Conservation (phyloP, 2,329 filamentous ascomycete genomes). For the Magnaporthiopsis rhizophila region DNA sequence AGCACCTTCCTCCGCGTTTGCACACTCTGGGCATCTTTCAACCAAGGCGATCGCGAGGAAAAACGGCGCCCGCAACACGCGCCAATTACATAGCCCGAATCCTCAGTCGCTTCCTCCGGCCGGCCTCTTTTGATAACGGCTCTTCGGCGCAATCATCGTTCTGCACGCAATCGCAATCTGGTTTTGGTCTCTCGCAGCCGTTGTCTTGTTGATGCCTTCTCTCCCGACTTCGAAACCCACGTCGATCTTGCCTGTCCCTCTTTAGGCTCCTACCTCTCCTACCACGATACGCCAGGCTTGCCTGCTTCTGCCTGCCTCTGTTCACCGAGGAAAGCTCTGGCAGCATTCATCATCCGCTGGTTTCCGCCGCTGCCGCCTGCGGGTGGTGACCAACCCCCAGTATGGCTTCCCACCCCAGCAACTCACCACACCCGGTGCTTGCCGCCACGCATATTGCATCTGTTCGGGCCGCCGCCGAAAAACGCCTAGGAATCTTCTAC, state of each 20-base stretch:
- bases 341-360: not conserved
- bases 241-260: not conserved
- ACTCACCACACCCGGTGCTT: conserved; percentile 1
- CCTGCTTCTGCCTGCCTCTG: not conserved
- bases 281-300: not conserved
- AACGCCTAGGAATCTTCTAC: conserved; percentile 32
- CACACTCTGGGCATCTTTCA: not conserved
- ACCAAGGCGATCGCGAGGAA: not conserved
- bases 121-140: no score
- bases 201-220: not conserved
- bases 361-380: not conserved
- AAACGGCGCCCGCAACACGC: not conserved
- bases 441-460: conserved; percentile 16
- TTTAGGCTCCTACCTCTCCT: not conserved
- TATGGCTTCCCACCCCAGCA: not conserved
- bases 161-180: not conserved
- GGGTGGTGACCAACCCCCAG: not conserved
- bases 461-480: conserved; percentile 23
- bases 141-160: not conserved
- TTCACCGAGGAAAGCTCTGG: not conserved
- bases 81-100: not conserved
- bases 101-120: not conserved
- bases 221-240: not conserved
- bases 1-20: not conserved
- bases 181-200: not conserved